phyloP scores from a whole-genome alignment of 345 rosid species.

The Physaria fendleri region DNA sequence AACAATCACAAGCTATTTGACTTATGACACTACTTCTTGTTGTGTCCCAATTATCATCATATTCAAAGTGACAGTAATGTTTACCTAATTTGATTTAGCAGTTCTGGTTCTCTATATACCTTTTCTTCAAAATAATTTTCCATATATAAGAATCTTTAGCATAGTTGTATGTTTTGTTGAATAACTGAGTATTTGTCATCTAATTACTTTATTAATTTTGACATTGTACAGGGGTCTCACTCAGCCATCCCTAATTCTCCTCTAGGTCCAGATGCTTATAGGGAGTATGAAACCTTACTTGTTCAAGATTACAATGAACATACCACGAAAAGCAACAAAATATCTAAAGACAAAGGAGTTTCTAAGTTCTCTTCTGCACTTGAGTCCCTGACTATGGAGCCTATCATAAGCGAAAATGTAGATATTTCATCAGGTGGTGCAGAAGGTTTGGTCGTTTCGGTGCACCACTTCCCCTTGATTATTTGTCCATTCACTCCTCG shows the following conservation, averaged over 20 bases:
- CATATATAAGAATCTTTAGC: neutral
- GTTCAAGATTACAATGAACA: slow-evolving; percentile 92
- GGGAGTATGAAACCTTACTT: slow-evolving; percentile 81
- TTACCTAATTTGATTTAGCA: neutral
- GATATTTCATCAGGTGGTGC: slow-evolving; percentile 25
- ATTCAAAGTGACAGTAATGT: neutral
- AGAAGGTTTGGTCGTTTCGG: slow-evolving; percentile 59
- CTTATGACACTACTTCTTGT: neutral
- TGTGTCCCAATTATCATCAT: neutral
- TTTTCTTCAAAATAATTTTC: neutral
- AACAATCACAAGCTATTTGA: slow-evolving; percentile 4
- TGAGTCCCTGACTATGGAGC: slow-evolving; percentile 35
- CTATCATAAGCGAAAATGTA: slow-evolving; percentile 31
- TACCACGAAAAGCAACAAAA: slow-evolving; percentile 37
- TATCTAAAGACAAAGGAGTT: slow-evolving; percentile 60
- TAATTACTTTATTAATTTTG: neutral
- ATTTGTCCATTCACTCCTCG: slow-evolving; percentile 80
- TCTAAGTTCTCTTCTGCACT: slow-evolving; percentile 52
- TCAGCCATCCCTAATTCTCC: slow-evolving; percentile 83
- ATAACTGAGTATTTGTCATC: neutral
- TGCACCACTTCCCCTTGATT: slow-evolving; percentile 84
- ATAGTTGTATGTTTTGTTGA: neutral
- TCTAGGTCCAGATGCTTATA: slow-evolving; percentile 87
- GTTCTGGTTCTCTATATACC: neutral
- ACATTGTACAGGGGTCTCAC: slow-evolving; percentile 58